Conservation (phyloP, 352 stramenopile genomes). For the Globisporangium megalacanthum region DNA sequence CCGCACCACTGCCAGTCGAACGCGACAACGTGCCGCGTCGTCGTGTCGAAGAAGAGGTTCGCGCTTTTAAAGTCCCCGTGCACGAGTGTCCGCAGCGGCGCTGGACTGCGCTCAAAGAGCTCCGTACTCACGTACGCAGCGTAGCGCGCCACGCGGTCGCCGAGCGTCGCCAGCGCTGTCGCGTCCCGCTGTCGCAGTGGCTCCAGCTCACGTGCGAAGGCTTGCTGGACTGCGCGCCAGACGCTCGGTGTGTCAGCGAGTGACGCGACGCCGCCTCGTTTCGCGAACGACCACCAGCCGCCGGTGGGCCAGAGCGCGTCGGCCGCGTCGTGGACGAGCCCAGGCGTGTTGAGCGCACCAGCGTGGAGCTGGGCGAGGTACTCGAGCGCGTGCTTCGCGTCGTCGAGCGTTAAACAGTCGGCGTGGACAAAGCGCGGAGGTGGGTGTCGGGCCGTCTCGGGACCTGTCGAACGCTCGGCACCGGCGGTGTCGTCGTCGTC, state of each 20-base stretch:
- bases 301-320: slow-evolving; percentile 34
- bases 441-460: background rate
- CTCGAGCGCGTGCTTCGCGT: slow-evolving; percentile 33
- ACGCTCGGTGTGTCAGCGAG: slow-evolving; percentile 29
- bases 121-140: slow-evolving; percentile 43
- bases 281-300: slow-evolving; percentile 57
- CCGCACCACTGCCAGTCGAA: slow-evolving; percentile 78
- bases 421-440: slow-evolving; percentile 20
- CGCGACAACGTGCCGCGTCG: slow-evolving; percentile 36
- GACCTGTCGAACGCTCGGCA: background rate
- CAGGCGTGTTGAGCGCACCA: slow-evolving; percentile 16
- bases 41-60: slow-evolving; percentile 59
- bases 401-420: slow-evolving; percentile 28
- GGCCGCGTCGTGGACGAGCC: slow-evolving; percentile 21
- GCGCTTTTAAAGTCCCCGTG: slow-evolving; percentile 72
- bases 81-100: slow-evolving; percentile 34
- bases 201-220: slow-evolving; percentile 21
- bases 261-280: slow-evolving; percentile 35
- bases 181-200: background rate
- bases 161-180: slow-evolving; percentile 19
- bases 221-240: slow-evolving; percentile 33
- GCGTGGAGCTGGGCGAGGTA: slow-evolving; percentile 54
- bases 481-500: background rate
- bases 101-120: slow-evolving; percentile 22
- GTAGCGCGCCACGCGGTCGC: slow-evolving; percentile 37